Base-by-base conservation (phyloP, 768 basidiomycete genomes). In the Suillus discolor region DNA sequence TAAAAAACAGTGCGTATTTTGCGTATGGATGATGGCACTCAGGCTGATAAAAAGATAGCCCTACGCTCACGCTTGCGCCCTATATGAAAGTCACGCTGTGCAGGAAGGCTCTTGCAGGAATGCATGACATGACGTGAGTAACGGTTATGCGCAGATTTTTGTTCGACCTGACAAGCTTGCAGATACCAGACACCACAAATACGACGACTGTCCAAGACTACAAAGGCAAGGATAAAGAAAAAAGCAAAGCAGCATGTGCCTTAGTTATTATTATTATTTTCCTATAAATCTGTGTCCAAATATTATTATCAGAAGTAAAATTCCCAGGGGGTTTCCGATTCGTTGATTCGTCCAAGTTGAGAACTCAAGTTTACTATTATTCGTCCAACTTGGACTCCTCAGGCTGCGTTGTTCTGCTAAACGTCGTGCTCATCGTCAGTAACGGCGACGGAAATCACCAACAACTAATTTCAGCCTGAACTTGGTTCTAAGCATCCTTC, bases 61-160 rank as follows among this genome's bases (percentile, higher is more conserved):
- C 83, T 23, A 84, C 84, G 66, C 82, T 81, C 69, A 83, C 81
- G 8, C 84, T 84, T 68, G 85, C 84, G 3, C 87, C 91, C 1
- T 91, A 84, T 64, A 90, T 94, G 87, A 87, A 83, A 66, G 78
- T 93, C 65, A 92, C 89, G 0, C 77, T 94, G 0, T 87, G 85
- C 16, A 77, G 79, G 31, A 69, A 70, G 61, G 79, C 84, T 62
- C 73, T 87, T 0, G 79, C 81, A 8, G 75, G 79, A 20, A 71
- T 83, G 8, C 72, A 76, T 25, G 70, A 76, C 28, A 85, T 87
- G 60, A 89, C 86, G 89, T 89, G 69, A 68, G 86, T 77, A 23
- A 20, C 28, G 28, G 42, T 28, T 18, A 16, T n/a, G 9, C 39
- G 28, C 1, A 31, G 25, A 60, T 42, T 60, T 12, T 11, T 28